Evolutionary conservation across 2,329 filamentous ascomycete genomes (phyloP).

Genomic region (Phaeophleospora eucalypticola): DNA sequence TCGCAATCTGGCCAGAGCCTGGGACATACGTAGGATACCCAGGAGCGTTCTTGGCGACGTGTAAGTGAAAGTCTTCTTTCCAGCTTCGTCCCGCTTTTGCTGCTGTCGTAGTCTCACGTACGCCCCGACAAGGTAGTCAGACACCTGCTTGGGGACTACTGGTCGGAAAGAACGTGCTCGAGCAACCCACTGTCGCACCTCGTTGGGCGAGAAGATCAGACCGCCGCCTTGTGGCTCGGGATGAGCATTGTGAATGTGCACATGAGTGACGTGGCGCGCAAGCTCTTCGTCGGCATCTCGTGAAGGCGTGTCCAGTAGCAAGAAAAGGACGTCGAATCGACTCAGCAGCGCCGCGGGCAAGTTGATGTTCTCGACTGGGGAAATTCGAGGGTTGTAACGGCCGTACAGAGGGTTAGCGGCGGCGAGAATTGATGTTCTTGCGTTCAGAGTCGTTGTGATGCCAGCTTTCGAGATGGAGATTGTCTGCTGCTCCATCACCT

Average conservation of each 20-base stretch:
- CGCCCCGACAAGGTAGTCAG: constrained; percentile 94
- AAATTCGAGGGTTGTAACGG: constrained; percentile 95
- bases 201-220: constrained; percentile 84
- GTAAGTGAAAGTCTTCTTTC: constrained; percentile 88
- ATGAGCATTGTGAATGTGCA: constrained; percentile 95
- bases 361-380: constrained; percentile 98
- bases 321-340: constrained; percentile 94
- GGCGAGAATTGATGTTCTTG: constrained; percentile 76
- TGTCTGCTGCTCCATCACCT: constrained; percentile 86
- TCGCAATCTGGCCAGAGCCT: constrained; percentile 85
- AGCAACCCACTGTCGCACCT: constrained; percentile 94
- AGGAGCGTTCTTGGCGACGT: constrained; percentile 91
- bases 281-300: constrained; percentile 89
- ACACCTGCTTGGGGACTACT: constrained; percentile 75
- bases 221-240: constrained; percentile 64
- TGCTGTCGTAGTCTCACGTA: constrained; percentile 93
- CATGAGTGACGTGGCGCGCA: constrained; percentile 89
- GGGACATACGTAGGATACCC: constrained; percentile 85
- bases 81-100: constrained; percentile 85
- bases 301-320: constrained; percentile 90
- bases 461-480: constrained; percentile 87
- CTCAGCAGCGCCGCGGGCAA: constrained; percentile 94
- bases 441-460: constrained; percentile 95
- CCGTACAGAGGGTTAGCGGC: constrained; percentile 97
- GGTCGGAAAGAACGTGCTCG: constrained; percentile 87